phyloP scores from a whole-genome alignment of 1,139 yeast genomes.

The Candida sp. region DNA sequence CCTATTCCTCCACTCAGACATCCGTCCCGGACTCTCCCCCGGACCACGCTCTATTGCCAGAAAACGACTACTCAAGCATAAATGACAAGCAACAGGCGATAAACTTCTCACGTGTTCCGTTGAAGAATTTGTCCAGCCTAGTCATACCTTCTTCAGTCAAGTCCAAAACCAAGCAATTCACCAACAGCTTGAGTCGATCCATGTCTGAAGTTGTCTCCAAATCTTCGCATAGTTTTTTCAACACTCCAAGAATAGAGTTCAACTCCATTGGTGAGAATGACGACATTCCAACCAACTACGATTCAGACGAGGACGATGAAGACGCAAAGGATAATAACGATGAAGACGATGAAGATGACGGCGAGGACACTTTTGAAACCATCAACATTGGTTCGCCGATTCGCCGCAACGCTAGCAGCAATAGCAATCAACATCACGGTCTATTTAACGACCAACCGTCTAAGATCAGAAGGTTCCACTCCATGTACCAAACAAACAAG shows the following conservation, averaged over 20 bases:
- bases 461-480: constrained; percentile 61
- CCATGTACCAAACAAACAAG: constrained; percentile 59
- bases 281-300: constrained; percentile 7
- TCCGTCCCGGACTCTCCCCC: not conserved
- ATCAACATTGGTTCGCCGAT: constrained; percentile 15
- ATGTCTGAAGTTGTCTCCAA: constrained; percentile 27
- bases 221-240: constrained; percentile 16
- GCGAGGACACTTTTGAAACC: constrained; percentile 20
- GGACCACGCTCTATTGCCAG: not conserved
- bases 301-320: constrained; percentile 2
- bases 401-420: constrained; percentile 10
- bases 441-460: constrained; percentile 1
- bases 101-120: constrained; percentile 24
- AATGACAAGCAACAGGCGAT: not conserved
- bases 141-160: constrained; percentile 21
- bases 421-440: not conserved
- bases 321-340: constrained; percentile 5
- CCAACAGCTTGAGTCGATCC: constrained; percentile 23
- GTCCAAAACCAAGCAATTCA: constrained; percentile 15
- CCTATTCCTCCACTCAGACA: not conserved
- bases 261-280: constrained; percentile 9
- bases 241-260: constrained; percentile 3
- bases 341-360: constrained; percentile 16
- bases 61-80: not conserved
- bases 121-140: constrained; percentile 29